Conservation (phyloP, 2,329 filamentous ascomycete genomes). For the Neocucurbitaria cava region DNA sequence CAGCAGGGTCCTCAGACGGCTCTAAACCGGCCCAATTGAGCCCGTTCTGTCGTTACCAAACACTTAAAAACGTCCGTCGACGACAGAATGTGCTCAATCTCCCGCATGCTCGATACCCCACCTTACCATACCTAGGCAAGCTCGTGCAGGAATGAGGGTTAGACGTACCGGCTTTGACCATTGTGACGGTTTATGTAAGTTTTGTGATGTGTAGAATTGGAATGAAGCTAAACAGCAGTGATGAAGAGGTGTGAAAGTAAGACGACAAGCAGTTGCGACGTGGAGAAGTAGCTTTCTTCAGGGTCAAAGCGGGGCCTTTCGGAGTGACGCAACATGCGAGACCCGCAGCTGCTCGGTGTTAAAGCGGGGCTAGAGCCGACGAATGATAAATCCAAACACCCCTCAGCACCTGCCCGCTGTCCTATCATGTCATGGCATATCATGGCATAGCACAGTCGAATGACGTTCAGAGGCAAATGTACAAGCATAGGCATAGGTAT, state of each 20-base stretch:
- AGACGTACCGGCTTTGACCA: conserved; percentile 95
- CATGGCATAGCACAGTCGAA: not conserved
- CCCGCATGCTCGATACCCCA: conserved; percentile 53
- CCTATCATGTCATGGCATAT: conserved; percentile 6
- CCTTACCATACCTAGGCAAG: conserved; percentile 38
- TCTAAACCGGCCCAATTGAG: conserved; percentile 26
- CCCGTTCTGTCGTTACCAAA: conserved; percentile 13
- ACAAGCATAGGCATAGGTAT: not conserved
- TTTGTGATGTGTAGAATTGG: conserved; percentile 23
- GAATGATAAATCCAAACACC: conserved; percentile 37
- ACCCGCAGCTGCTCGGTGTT: conserved; percentile 24
- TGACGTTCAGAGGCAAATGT: conserved; percentile 4
- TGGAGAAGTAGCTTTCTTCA: conserved; percentile 27
- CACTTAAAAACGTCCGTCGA: conserved; percentile 13
- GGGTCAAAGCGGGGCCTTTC: conserved; percentile 39
- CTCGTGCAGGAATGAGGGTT: conserved; percentile 16
- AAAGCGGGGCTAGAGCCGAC: conserved; percentile 29
- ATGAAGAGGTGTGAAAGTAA: conserved; percentile 14
- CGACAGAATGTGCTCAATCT: conserved; percentile 66
- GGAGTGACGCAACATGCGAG: conserved; percentile 41
- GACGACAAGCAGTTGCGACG: conserved; percentile 8
- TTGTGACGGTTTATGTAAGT: conserved; percentile 69
- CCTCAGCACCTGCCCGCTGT: conserved; percentile 9
- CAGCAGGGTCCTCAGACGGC: conserved; percentile 35
- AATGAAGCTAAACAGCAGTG: conserved; percentile 16